Percentiles rank a stretch among this genome's conserved stretches.
Conservation (phyloP, 768 basidiomycete species). For the Serendipita vermifera region DNA sequence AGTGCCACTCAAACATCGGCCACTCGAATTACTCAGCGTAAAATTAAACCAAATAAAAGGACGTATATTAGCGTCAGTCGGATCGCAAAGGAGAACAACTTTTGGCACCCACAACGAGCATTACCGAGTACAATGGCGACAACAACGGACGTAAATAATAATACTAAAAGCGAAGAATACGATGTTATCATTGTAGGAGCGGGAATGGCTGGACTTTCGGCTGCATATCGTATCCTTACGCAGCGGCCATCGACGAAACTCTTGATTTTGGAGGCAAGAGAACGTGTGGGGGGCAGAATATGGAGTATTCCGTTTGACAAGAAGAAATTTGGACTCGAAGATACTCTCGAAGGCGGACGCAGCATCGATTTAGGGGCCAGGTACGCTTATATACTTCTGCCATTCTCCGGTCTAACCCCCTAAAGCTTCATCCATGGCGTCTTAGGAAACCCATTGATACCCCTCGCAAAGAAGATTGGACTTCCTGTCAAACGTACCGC, state of each 20-base stretch:
- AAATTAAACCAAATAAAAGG: too few species aligned
- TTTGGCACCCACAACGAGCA: too few species aligned
- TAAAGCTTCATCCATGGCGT: not conserved
- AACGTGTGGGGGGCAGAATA: slow-evolving; percentile 10
- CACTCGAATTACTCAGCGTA: too few species aligned
- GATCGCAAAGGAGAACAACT: too few species aligned
- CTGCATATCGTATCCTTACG: not conserved
- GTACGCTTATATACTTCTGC: not conserved
- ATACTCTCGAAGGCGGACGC: not conserved
- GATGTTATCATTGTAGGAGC: not conserved
- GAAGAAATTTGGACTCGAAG: too few species aligned
- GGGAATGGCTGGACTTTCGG: not conserved
- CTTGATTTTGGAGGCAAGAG: slow-evolving; percentile 14
- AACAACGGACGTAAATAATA: too few species aligned
- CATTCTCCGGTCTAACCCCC: not conserved
- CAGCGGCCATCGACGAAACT: not conserved
- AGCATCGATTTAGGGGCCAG: slow-evolving; percentile 10
- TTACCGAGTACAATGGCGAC: too few species aligned
- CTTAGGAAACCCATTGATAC: slow-evolving; percentile 14
- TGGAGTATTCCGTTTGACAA: too few species aligned
- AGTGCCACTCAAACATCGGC: too few species aligned
- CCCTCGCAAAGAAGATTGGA: slow-evolving; percentile 11
- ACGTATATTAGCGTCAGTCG: too few species aligned
- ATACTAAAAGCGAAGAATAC: too few species aligned
- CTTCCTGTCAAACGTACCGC: too few species aligned